A percentile compares a stretch with the other conserved stretches of the same genome.
phyloP scores from a whole-genome alignment of 2,329 filamentous ascomycete genomes.

The Rutstroemia sp. region DNA sequence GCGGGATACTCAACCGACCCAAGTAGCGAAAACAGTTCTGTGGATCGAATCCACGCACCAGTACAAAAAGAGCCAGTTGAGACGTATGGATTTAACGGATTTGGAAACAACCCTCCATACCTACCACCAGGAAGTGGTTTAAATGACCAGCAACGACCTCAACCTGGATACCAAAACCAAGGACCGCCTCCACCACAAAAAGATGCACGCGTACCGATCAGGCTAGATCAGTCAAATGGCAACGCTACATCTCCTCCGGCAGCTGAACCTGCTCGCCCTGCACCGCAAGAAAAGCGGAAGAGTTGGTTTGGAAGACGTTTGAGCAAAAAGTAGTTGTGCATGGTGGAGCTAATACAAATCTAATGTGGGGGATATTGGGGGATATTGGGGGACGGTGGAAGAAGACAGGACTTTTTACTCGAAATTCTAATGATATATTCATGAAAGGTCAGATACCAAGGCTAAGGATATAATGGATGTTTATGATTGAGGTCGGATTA shows the following conservation, averaged over 20 bases:
- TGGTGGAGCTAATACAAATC: not conserved
- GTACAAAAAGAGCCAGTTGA: constrained; percentile 47
- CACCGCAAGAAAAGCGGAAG: constrained; percentile 63
- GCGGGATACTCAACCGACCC: constrained; percentile 80
- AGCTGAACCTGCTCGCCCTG: constrained; percentile 4
- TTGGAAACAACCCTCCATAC: constrained; percentile 36
- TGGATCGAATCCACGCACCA: constrained; percentile 62
- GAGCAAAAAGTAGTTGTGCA: constrained; percentile 46
- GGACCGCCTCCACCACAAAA: constrained; percentile 22
- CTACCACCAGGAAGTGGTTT: constrained; percentile 30
- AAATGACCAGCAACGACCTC: constrained; percentile 14
- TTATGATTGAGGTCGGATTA: constrained; percentile 16
- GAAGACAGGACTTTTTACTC: not conserved
- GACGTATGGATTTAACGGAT: constrained; percentile 52
- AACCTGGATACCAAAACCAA: constrained; percentile 18
- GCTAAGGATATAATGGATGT: constrained; percentile 6
- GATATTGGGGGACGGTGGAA: constrained; percentile 13
- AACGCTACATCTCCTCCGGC: constrained; percentile 12
- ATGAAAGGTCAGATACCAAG: constrained; percentile 10
- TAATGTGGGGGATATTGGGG: constrained; percentile 9
- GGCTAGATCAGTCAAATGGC: constrained; percentile 21
- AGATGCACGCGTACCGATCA: constrained; percentile 23
- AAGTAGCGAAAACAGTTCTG: constrained; percentile 83
- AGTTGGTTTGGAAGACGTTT: constrained; percentile 84
- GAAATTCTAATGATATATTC: constrained; percentile 13